Conservation (phyloP, 345 rosid genomes). For the Fremontodendron californicum region DNA sequence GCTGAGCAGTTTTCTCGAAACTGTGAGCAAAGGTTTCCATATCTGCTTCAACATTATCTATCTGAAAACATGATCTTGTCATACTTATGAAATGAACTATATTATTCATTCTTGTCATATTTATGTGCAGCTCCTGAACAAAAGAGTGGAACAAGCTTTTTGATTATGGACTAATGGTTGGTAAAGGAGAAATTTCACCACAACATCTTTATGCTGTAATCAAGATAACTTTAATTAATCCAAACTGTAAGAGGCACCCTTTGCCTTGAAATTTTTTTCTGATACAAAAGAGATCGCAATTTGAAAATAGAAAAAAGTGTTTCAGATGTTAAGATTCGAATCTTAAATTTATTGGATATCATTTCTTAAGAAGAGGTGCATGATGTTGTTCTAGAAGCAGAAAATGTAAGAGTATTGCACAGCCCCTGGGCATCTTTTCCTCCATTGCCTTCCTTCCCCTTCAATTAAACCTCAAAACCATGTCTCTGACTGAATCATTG, state of each 20-base stretch:
- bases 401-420: neutral
- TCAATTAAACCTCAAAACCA: neutral
- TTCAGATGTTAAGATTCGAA: too few relatives aligned
- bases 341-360: too few relatives aligned
- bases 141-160: slow-evolving; percentile 74
- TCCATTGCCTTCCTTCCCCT: neutral
- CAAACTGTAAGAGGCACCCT: slow-evolving; percentile 65
- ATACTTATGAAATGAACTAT: neutral
- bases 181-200: slow-evolving; percentile 59
- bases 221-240: slow-evolving; percentile 75
- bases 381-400: neutral
- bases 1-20: too few relatives aligned
- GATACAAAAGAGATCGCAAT: too few relatives aligned
- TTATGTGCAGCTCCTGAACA: slow-evolving; percentile 69
- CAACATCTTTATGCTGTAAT: slow-evolving; percentile 64
- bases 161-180: slow-evolving; percentile 57
- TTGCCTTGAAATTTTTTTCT: neutral
- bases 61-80: neutral
- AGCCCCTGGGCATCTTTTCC: neutral
- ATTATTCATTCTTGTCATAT: neutral
- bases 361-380: too few relatives aligned
- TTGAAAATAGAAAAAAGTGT: too few relatives aligned
- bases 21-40: too few relatives aligned
- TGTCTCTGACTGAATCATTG: neutral
- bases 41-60: neutral